Percentiles rank a stretch among this genome's conserved stretches.
Conservation (phyloP, 1,284 basidiomycete genomes). For the Ustilago hordei region DNA sequence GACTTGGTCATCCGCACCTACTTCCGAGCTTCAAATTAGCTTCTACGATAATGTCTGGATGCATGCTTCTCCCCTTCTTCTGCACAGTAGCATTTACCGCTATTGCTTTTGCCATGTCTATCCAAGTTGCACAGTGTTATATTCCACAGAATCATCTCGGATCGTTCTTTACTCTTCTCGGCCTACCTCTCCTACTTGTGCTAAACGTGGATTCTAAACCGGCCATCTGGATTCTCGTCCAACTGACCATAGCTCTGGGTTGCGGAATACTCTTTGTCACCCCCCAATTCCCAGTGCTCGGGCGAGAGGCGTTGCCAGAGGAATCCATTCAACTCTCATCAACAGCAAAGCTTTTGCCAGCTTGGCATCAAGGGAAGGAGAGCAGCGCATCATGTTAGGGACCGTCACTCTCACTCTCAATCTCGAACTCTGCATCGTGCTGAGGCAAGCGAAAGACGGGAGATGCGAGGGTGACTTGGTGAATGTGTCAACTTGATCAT, state of each 20-base stretch:
- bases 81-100: slow-evolving; percentile 40
- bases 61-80: slow-evolving; percentile 44
- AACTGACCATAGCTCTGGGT: slow-evolving; percentile 39
- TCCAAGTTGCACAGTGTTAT: slow-evolving; percentile 34
- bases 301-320: not conserved
- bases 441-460: no score
- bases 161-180: slow-evolving; percentile 43
- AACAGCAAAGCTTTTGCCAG: not conserved
- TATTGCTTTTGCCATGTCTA: slow-evolving; percentile 35
- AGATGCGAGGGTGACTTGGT: no score
- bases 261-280: slow-evolving; percentile 46
- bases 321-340: not conserved
- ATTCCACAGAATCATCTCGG: slow-evolving; percentile 46
- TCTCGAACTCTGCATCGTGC: not conserved
- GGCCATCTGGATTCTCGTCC: slow-evolving; percentile 30
- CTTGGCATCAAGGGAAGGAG: no score
- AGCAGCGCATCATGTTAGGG: no score
- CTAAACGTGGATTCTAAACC: slow-evolving; percentile 21
- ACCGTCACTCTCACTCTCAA: not conserved
- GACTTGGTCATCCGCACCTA: slow-evolving; percentile 51
- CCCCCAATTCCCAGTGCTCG: slow-evolving; percentile 46
- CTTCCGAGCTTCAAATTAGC: slow-evolving; percentile 37
- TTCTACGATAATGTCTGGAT: slow-evolving; percentile 38
- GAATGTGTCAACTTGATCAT: not conserved
- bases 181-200: slow-evolving; percentile 32